Percentiles rank a stretch among this genome's conserved stretches.
These are phyloP conservation scores for Suillus occidentalis DNA, from an alignment of 768 basidiomycete species.

Conservation along the genomic window DNA sequence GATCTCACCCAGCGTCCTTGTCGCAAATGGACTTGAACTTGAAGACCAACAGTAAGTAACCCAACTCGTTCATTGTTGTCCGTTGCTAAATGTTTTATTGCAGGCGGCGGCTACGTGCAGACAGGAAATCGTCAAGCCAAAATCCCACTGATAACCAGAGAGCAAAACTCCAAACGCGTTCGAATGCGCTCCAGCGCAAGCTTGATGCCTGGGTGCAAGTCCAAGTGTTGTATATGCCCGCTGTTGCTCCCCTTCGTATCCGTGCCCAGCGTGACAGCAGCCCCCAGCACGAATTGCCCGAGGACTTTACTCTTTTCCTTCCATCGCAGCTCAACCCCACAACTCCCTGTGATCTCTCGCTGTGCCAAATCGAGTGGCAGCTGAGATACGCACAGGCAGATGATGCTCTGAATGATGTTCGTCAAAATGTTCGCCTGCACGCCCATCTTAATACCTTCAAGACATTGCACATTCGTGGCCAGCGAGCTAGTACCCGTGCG, in stretches of 20 bases:
- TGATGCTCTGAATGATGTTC: background rate
- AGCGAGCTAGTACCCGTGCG: too few species aligned
- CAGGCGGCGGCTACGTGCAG: background rate
- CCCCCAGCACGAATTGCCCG: background rate
- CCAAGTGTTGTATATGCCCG: background rate
- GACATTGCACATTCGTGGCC: too few species aligned
- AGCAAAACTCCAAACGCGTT: background rate
- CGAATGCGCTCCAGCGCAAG: background rate
- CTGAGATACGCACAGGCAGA: background rate
- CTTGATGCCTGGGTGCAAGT: background rate
- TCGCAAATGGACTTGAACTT: background rate
- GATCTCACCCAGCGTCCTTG: background rate
- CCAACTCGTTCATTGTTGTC: background rate
- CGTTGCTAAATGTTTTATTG: background rate
- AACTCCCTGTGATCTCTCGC: background rate
- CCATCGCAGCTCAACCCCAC: background rate
- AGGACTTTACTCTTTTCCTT: background rate
- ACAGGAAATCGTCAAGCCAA: background rate
- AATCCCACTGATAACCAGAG: background rate
- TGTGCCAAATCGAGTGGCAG: background rate
- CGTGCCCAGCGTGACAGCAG: background rate
- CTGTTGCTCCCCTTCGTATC: background rate
- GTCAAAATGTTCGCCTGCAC: background rate
- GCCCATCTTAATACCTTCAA: too few species aligned
- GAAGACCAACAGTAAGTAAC: slow-evolving; percentile 1